Evolutionary conservation across 345 rosid genomes (phyloP).

Genomic region (Orychophragmus violaceus): DNA sequence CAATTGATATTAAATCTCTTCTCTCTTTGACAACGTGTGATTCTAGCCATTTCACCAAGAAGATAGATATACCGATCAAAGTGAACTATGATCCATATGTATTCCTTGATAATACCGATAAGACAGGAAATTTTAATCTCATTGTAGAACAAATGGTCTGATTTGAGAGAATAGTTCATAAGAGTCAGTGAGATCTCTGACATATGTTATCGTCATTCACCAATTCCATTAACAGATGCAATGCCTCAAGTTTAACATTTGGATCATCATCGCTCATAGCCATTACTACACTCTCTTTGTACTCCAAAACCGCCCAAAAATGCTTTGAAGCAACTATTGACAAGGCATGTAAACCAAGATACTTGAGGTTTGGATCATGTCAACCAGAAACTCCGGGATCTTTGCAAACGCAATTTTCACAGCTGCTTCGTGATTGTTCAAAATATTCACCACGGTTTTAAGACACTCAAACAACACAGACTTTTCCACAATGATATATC

Average conservation of each 20-base stretch:
- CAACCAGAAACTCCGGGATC: slow-evolving; percentile 61
- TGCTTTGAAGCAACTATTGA: slow-evolving; percentile 57
- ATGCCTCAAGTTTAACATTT: slow-evolving; percentile 69
- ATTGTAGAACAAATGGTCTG: slow-evolving; percentile 82
- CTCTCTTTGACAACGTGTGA: slow-evolving; percentile 78
- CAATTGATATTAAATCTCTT: slow-evolving; percentile 86
- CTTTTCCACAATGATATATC: slow-evolving; percentile 70
- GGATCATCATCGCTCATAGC: slow-evolving; percentile 84
- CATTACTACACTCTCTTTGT: slow-evolving; percentile 76
- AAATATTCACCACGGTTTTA: slow-evolving; percentile 67
- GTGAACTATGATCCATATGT: slow-evolving; percentile 65
- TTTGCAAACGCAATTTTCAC: slow-evolving; percentile 68
- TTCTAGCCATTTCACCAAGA: slow-evolving; percentile 85
- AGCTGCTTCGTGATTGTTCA: slow-evolving; percentile 79
- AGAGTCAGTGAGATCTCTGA: slow-evolving; percentile 71
- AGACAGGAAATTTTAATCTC: slow-evolving; percentile 72
- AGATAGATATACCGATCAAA: slow-evolving; percentile 90
- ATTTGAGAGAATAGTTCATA: slow-evolving; percentile 75
- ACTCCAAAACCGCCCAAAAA: slow-evolving; percentile 80
- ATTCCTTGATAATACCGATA: slow-evolving; percentile 59
- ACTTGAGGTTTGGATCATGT: slow-evolving; percentile 86
- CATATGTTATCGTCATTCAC: slow-evolving; percentile 75
- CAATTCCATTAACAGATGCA: slow-evolving; percentile 80
- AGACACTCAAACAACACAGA: slow-evolving; percentile 87
- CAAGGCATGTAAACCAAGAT: slow-evolving; percentile 84